Conservation (phyloP, 2,329 filamentous ascomycete species). For the Epichloe hybrida region DNA sequence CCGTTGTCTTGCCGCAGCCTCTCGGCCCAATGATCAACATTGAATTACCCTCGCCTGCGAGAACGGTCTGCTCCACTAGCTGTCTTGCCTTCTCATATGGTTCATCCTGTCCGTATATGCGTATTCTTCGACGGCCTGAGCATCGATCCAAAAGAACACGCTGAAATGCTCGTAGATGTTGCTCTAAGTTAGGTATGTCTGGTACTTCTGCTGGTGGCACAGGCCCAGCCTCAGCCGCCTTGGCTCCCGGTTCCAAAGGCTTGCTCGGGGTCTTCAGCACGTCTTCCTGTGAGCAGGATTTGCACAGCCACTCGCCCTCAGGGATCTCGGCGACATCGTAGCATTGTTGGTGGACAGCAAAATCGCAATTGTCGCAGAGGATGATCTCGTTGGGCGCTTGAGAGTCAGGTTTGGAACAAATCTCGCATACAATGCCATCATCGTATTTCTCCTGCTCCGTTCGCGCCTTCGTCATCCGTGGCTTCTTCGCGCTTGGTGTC, state of each 20-base stretch:
- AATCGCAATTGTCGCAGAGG: conserved; percentile 51
- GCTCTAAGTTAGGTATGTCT: conserved; percentile 43
- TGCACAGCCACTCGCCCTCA: conserved; percentile 50
- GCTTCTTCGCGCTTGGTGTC: conserved; percentile 17
- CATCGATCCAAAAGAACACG: conserved; percentile 45
- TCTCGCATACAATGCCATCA: conserved; percentile 42
- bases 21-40: conserved; percentile 86
- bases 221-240: conserved; percentile 11
- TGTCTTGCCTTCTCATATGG: conserved; percentile 60
- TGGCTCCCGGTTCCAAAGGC: conserved; percentile 8
- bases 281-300: conserved; percentile 39
- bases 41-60: conserved; percentile 88
- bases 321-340: conserved; percentile 44
- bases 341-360: conserved; percentile 48
- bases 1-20: conserved; percentile 82
- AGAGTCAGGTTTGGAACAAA: conserved; percentile 45
- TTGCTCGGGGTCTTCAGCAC: conserved; percentile 18
- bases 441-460: conserved; percentile 24
- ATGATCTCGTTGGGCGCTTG: conserved; percentile 47
- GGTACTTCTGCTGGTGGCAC: conserved; percentile 18
- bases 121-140: conserved; percentile 40
- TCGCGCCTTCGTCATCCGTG: conserved; percentile 12
- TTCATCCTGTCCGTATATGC: conserved; percentile 44
- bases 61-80: conserved; percentile 73
- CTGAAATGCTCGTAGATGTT: conserved; percentile 40